A percentile compares a stretch with the other conserved stretches of the same genome.
phyloP scores from a whole-genome alignment of 257 asterid species.

The Solanum lignicaule region DNA sequence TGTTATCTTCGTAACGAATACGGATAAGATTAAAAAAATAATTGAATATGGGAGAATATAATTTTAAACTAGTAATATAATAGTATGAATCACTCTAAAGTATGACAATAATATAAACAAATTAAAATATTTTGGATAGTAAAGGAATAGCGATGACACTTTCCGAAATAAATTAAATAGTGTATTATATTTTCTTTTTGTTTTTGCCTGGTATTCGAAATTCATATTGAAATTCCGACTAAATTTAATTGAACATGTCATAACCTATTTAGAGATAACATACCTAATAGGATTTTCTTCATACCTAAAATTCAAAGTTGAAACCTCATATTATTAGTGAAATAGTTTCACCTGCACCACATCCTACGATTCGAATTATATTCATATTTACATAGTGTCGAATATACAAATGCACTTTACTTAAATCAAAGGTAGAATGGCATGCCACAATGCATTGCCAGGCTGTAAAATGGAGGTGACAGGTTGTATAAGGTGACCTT shows the following conservation, averaged over 20 bases:
- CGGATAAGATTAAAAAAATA: neutral
- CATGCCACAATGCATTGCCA: neutral
- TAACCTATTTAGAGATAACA: fast-evolving
- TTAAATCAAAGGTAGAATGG: neutral
- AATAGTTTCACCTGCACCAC: no score
- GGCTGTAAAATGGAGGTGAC: neutral
- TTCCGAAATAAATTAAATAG: no score
- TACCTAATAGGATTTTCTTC: no score
- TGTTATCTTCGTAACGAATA: neutral
- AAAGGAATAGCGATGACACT: neutral
- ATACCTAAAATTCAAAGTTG: fast-evolving
- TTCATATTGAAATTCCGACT: fast-evolving
- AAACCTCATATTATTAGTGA: no score
- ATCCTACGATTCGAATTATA: no score
- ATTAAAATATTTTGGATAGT: neutral
- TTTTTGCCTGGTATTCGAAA: no score
- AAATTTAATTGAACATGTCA: no score
- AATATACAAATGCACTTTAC: neutral
- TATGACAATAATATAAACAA: neutral
- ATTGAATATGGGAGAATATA: neutral
- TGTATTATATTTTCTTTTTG: neutral
- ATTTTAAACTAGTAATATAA: neutral
- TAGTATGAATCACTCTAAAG: neutral
- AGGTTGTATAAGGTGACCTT: neutral
- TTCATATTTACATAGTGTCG: neutral